Percentiles rank a stretch among this genome's conserved stretches.
Evolutionary conservation across 345 rosid genomes (phyloP).

Genomic region (Trapa bicornis): DNA sequence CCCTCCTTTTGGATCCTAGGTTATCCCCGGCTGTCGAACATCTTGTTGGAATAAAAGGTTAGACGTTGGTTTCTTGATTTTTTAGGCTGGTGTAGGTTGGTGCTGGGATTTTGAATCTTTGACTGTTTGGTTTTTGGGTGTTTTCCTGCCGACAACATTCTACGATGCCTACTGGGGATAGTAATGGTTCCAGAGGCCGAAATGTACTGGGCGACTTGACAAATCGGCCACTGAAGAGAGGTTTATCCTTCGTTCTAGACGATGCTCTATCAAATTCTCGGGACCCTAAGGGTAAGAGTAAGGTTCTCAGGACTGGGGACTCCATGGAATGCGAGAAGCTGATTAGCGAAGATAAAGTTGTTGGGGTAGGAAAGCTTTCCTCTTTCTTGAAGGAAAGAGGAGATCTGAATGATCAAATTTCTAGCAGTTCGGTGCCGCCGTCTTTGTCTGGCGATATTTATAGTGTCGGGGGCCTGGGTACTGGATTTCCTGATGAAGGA

Average conservation of each 20-base stretch:
- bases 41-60: not conserved
- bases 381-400: conserved; percentile 11
- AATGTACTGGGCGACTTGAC: conserved; percentile 39
- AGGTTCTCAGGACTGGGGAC: conserved; percentile 14
- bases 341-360: conserved; percentile 10
- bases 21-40: not conserved
- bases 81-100: not conserved
- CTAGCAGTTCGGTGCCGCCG: conserved; percentile 10
- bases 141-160: not conserved
- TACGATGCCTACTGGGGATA: conserved; percentile 40
- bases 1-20: not conserved
- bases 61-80: not conserved
- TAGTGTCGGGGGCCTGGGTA: too few relatives aligned
- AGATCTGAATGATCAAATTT: conserved; percentile 14
- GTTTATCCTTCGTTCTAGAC: conserved; percentile 23
- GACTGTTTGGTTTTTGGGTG: too few relatives aligned
- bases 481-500: conserved; percentile 2
- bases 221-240: conserved; percentile 38
- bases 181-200: conserved; percentile 19
- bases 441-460: not conserved
- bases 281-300: conserved; percentile 7
- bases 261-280: conserved; percentile 23
- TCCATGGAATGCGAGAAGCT: conserved; percentile 30
- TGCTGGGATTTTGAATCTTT: not conserved
- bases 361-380: conserved; percentile 9